Evolutionary conservation across 495 filamentous ascomycete species (phyloP), one percentile per base, ranked within the genome.

Genomic region (Penicillium canariense): DNA sequence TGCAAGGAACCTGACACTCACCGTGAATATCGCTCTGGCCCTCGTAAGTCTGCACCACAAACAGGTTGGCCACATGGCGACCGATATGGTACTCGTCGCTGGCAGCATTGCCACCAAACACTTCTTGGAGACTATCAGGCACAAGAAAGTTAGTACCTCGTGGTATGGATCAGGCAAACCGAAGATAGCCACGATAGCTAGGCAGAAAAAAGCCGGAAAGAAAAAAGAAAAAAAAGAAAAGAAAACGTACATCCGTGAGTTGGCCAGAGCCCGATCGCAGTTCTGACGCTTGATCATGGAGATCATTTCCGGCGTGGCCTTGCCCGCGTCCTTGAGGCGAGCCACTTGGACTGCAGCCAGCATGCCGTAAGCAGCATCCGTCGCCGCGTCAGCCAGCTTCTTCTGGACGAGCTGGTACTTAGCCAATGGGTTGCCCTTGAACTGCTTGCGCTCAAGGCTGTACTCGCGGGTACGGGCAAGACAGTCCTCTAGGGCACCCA

Each of bases 351-450:
- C 82, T 0, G 89, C 86, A 4, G 93, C 94, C 39, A 96, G 67
- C 9, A 88, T 87, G 4, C 94, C 94, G 66, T 89, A 98, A 1
- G 91, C 86, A 12, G 88, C 89, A 71, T 97, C 94, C 1, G 95
- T 97, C 8, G 82, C 79, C 12, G 93, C 94, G 68, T 97, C 92
- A 0, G 91, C 87, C 54, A 98, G 76, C 76, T 98, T 98, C 83
- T 96, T 97, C 77, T 98, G 94, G 35, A 98, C 81, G n/a, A 98
- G 81, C 71, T 98, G 94, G 61, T 97, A 98, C 75, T 93, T 97
- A 30, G 94, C 94, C 35, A 98, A 77, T 1, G 94, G 90, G 67
- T 97, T 97, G 31, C 87, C 85, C 75, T 95, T 96, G 82, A 98
- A 98, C 71, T 98, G 94, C 70, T 89, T 93, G 50, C 94, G 80